Percentiles rank a stretch among this genome's conserved stretches.
These are phyloP conservation scores for Digitaria exilis DNA, from an alignment of 202 grass and related monocot genomes.

Conservation along the genomic window DNA sequence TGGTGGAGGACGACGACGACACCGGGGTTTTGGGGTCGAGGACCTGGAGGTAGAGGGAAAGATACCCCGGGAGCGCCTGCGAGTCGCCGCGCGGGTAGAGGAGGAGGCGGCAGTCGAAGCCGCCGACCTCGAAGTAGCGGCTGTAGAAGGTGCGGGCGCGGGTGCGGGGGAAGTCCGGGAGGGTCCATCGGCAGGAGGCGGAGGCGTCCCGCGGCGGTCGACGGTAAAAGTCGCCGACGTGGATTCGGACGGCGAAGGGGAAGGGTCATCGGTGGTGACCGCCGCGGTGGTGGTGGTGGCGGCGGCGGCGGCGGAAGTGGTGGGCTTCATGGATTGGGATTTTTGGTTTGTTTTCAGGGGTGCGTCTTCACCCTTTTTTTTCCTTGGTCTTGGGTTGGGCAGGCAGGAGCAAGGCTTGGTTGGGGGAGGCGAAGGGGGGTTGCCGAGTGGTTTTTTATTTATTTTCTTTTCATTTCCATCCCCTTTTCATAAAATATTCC, in stretches of 20 bases:
- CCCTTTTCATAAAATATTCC: neutral
- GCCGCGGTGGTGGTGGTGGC: constrained; percentile 17
- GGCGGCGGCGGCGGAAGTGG: constrained; percentile 36
- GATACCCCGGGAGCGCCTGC: constrained; percentile 80
- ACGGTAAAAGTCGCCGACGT: constrained; percentile 52
- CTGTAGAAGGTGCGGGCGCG: constrained; percentile 80
- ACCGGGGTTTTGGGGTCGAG: constrained; percentile 86
- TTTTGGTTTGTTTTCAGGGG: constrained; percentile 41
- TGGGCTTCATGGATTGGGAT: constrained; percentile 71
- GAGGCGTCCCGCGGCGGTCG: constrained; percentile 76
- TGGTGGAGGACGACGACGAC: constrained; percentile 62
- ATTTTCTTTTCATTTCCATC: neutral
- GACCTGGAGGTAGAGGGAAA: constrained; percentile 94
- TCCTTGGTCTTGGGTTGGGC: constrained; percentile 39
- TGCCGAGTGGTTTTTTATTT: neutral
- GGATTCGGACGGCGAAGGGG: constrained; percentile 44
- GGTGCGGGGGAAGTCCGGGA: constrained; percentile 75
- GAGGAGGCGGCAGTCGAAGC: constrained; percentile 93
- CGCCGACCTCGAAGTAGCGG: constrained; percentile 92
- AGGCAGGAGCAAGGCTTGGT: constrained; percentile 3
- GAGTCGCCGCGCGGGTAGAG: constrained; percentile 86
- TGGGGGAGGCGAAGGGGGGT: neutral
- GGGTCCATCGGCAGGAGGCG: constrained; percentile 82
- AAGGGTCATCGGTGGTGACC: constrained; percentile 46
- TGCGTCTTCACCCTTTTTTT: constrained; percentile 8